These are phyloP conservation scores for Ceratocystis colombiana DNA, from an alignment of 2,329 filamentous ascomycete species.

Conservation along the genomic window DNA sequence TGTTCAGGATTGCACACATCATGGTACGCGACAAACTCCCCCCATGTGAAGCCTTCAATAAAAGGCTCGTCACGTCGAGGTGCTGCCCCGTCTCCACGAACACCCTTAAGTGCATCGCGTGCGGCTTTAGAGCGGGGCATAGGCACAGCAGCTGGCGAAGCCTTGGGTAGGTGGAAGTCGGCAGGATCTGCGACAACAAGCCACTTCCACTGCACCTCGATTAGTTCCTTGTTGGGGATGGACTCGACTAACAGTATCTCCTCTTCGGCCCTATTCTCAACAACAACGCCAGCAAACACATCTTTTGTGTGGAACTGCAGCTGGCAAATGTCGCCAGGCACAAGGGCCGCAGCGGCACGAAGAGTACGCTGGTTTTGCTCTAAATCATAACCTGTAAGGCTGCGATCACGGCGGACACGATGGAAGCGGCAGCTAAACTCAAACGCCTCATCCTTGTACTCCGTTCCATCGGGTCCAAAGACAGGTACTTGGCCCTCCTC, in stretches of 20 bases:
- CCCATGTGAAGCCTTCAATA: constrained; percentile 59
- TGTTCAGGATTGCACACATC: constrained; percentile 29
- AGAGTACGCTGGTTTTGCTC: constrained; percentile 61
- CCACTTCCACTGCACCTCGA: constrained; percentile 81
- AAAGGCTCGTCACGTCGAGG: constrained; percentile 58
- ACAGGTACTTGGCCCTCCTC: constrained; percentile 79
- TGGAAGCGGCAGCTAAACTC: constrained; percentile 95
- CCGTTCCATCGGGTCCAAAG: constrained; percentile 78
- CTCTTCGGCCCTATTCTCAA: constrained; percentile 71
- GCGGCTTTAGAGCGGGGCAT: constrained; percentile 56
- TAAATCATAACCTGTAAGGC: constrained; percentile 55
- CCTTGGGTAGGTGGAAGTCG: constrained; percentile 63
- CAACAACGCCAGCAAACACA: constrained; percentile 79
- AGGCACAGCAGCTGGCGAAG: constrained; percentile 60
- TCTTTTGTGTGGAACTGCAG: constrained; percentile 75
- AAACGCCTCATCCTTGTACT: constrained; percentile 85
- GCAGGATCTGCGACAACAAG: constrained; percentile 60
- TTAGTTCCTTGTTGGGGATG: constrained; percentile 65
- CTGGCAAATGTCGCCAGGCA: constrained; percentile 69
- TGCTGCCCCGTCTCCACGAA: constrained; percentile 49
- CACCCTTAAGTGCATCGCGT: constrained; percentile 50
- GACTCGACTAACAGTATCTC: constrained; percentile 69
- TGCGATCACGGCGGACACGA: constrained; percentile 73
- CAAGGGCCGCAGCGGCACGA: constrained; percentile 57
- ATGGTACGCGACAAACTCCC: constrained; percentile 63